Evolutionary conservation across 164 flowering plant genomes (phyloP).

Genomic region (Piper betle): DNA sequence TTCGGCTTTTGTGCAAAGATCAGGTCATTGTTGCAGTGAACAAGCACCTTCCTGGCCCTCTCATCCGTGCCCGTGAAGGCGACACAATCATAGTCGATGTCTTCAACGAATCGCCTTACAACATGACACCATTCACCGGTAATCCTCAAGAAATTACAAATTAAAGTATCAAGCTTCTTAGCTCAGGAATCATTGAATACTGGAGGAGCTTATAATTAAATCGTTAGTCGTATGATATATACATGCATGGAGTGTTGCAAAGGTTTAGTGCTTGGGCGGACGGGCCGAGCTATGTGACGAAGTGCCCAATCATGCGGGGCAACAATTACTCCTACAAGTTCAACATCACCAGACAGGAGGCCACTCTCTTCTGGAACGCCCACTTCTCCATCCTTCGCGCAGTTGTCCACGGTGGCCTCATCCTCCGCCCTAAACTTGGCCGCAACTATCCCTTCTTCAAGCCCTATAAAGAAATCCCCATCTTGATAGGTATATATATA

Average conservation of each 20-base stretch:
- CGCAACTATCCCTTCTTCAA: slow-evolving; percentile 12
- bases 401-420: slow-evolving; percentile 17
- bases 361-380: slow-evolving; percentile 27
- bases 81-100: slow-evolving; percentile 15
- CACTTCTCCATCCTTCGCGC: slow-evolving; percentile 17
- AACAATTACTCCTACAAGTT: slow-evolving; percentile 17
- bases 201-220: too few relatives aligned
- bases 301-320: slow-evolving; percentile 21
- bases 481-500: slow-evolving; percentile 14
- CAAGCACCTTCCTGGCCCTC: slow-evolving; percentile 17
- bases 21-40: slow-evolving; percentile 13
- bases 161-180: too few relatives aligned
- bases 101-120: slow-evolving; percentile 14
- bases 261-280: slow-evolving; percentile 16
- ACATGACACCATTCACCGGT: slow-evolving; percentile 20
- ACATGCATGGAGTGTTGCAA: slow-evolving; percentile 26
- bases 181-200: too few relatives aligned
- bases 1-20: slow-evolving; percentile 9
- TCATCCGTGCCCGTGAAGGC: slow-evolving; percentile 12
- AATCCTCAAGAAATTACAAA: not conserved
- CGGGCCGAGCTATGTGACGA: slow-evolving; percentile 19
- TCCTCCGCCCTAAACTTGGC: slow-evolving; percentile 15
- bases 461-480: slow-evolving; percentile 18
- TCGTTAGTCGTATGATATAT: not conserved
- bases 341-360: slow-evolving; percentile 21